Evolutionary conservation across 2,329 filamentous ascomycete genomes (phyloP).

Genomic region (Talaromyces sp.): DNA sequence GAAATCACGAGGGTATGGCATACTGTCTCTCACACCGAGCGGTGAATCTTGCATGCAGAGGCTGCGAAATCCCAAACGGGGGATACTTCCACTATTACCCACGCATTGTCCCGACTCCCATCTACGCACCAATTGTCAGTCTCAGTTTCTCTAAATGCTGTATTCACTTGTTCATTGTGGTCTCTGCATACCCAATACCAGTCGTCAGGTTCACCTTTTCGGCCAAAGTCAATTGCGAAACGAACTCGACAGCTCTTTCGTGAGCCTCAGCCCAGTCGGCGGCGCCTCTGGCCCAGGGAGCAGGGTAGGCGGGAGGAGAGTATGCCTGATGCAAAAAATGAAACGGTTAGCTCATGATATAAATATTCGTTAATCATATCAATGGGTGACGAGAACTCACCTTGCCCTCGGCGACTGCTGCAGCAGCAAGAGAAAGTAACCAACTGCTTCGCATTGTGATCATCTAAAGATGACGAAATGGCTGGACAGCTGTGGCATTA

Average conservation of each 20-base stretch:
- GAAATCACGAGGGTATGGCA: conserved; percentile 17
- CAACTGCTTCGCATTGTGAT: conserved; percentile 32
- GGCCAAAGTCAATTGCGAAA: conserved; percentile 72
- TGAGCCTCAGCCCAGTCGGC: conserved; percentile 75
- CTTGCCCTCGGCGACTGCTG: conserved; percentile 29
- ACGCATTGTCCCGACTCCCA: conserved; percentile 70
- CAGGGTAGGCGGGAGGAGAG: conserved; percentile 71
- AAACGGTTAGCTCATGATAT: background rate
- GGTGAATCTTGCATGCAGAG: conserved; percentile 87
- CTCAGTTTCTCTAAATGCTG: background rate
- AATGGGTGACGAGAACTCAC: conserved; percentile 19
- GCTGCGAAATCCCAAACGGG: conserved; percentile 55
- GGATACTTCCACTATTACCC: conserved; percentile 57
- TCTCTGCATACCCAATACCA: conserved; percentile 64
- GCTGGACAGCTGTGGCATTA: background rate
- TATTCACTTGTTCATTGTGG: background rate
- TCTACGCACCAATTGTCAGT: conserved; percentile 31
- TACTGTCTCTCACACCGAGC: conserved; percentile 66
- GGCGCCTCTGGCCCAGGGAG: conserved; percentile 74
- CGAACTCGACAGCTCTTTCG: conserved; percentile 67
- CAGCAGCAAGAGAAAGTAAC: conserved; percentile 29
- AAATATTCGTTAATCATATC: background rate
- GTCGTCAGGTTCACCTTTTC: conserved; percentile 97
- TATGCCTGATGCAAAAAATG: conserved; percentile 23
- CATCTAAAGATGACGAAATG: background rate